Base-by-base conservation (phyloP, 768 basidiomycete genomes). In the Punctularia strigosozonata region DNA sequence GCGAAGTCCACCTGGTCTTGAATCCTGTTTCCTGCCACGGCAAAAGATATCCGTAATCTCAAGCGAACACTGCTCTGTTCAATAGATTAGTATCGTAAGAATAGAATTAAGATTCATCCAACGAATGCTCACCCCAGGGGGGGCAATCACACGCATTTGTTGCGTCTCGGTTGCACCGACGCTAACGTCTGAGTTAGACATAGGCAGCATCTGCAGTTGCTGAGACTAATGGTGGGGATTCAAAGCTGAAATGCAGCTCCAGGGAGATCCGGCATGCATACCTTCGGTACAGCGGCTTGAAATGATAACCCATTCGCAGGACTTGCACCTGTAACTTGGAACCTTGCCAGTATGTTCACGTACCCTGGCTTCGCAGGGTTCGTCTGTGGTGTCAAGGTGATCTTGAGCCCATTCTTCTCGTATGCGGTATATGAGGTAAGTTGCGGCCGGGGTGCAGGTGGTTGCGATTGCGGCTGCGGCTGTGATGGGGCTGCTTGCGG, bases 201-300 rank as follows among this genome's bases (percentile, higher is more conserved):
- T 97, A 5, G 94, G 89, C 41, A 90, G 68, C 94, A 99, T 99
- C 57, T 97, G 92, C 40, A 99, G 59, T 56, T 95, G 91, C 61
- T 95, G 92, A 0, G 91, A 86, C 89, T 98, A 52, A 3, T 41
- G n/a, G n/a, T n/a, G n/a, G n/a, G n/a, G n/a, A n/a, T n/a, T 33
- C 5, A 23, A n/a, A n/a, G 13, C 48, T 21, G 19, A 14, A 15
- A 25, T 2, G 8, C 26, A 28, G 26, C 15, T 28, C 26, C 26
- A 15, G 26, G 26, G 26, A 28, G 34, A 10, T 25, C 15, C 5
- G 10, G 23, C 26, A 17, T 15, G 17, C 57, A 42, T 43, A 89
- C 91, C 73, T 89, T 94, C 3, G 94, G 94, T 6, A 99, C 94
- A 6, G 94, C 95, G 28, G 91, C 95, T 56, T 98, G 95, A 66